Evolutionary conservation across 2,329 filamentous ascomycete genomes (phyloP), one percentile per base, ranked within the genome.

Genomic region (Clarireedia homoeocarpa): DNA sequence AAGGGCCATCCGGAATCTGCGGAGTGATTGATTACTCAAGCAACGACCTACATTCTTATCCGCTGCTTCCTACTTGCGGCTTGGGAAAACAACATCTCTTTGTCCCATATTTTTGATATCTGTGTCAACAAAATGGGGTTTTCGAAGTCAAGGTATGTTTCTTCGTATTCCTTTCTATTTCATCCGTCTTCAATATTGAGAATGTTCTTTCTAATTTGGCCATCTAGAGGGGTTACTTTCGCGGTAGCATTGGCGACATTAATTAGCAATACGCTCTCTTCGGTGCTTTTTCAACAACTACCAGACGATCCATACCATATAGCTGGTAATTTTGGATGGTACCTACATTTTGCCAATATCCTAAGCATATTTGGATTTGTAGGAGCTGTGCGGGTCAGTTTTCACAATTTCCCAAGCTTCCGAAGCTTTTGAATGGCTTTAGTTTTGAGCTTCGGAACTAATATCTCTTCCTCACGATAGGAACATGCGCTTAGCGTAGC

Each of bases 331-430:
- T 71, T 71, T 30, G 61, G 69, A 5, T 59, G 66, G 44, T 76
- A 75, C 62, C 66, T 73, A 23, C 65, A 71, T 58, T 65, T 74
- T 36, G 71, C 72, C 17, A 69, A 69, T 55, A 59, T 71, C 7
- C 63, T 73, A 45, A 73, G 72, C 59, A 59, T 72, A 9, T 63
- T 74, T 47, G 74, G 74, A 5, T 57, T 76, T 26, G 53, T 74
- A n/a, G 74, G 74, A 46, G 73, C 72, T 34, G 44, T 74, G n/a
- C 68, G 69, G 64, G 75, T 76, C 69, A 59, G 69, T 64, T 5
- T 30, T 6, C 27, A 7, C 17, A 7, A 38, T 36, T 56, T 20
- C 15, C 27, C 30, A 4, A 34, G 30, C 30, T 30, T 48, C 23
- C 20, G 10, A 30, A 14, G 23, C 10, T 27, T 12, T 15, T 23